Percentiles rank a stretch among this genome's conserved stretches.
Conservation (phyloP, 495 filamentous ascomycete species). For the Pseudevernia furfuracea region DNA sequence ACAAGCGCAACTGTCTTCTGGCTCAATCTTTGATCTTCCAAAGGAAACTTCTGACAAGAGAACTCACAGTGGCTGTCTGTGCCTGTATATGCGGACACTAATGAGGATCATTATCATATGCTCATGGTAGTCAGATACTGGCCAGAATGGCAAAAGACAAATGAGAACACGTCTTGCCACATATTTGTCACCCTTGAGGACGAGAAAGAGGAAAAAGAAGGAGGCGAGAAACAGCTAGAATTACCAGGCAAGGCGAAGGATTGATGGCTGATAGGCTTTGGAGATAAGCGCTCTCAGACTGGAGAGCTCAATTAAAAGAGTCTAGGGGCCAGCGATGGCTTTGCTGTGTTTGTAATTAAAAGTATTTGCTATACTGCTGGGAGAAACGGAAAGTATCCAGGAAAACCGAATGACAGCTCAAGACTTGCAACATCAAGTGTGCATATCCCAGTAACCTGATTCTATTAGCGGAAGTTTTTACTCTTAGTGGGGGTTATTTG, state of each 20-base stretch:
- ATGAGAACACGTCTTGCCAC: background rate
- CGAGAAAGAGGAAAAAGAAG: background rate
- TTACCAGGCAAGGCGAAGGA: background rate
- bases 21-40: background rate
- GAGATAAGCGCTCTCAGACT: background rate
- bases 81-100: background rate
- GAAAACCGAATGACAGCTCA: background rate
- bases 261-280: background rate
- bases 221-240: background rate
- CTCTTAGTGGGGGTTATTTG: too few relatives aligned
- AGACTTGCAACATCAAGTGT: background rate
- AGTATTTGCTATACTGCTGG: background rate
- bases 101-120: background rate
- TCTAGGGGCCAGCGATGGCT: background rate
- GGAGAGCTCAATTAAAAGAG: background rate
- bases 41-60: background rate
- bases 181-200: conserved; percentile 2
- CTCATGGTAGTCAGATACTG: background rate
- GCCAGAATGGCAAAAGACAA: conserved; percentile 5
- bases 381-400: background rate
- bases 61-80: background rate
- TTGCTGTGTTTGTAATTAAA: background rate
- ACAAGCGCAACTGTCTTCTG: background rate
- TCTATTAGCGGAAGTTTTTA: too few relatives aligned
- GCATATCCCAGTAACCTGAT: background rate